Evolutionary conservation across 2,329 filamentous ascomycete species (phyloP), one percentile per base, ranked within the genome.

Genomic region (Fusarium domesticum): DNA sequence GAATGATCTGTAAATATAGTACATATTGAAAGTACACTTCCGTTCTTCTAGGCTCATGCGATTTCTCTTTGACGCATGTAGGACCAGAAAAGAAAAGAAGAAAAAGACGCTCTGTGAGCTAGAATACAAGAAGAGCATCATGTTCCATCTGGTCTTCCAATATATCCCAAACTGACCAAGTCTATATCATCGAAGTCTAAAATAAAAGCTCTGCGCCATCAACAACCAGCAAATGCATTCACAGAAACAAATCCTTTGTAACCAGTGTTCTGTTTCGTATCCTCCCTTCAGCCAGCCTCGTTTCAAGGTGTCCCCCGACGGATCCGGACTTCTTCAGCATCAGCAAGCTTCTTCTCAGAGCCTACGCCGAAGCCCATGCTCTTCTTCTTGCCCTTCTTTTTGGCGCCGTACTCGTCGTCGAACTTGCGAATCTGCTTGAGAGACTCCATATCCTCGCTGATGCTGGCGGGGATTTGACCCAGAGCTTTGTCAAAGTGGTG

Each of bases 391-490:
- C 79, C 81, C 61, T 80, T 78, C 60, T 81, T 85, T 28, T 85
- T 79, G 63, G 96, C 90, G 18, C 93, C 92, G 64, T 91, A 98
- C 65, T 92, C 87, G 69, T 96, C 89, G 63, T 98, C 93, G 62
- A 97, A 98, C 69, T 95, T 95, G 58, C 89, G 80, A 59, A 98
- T 96, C 11, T 88, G 87, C 53, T 82, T 81, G 50, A 98, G 72
- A 23, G 83, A 89, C 37, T 81, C 76, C 92, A 96, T 97, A 61
- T 98, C 91, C 66, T 96, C 92, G 58, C 83, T 91, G 54, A 96
- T 91, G 59, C 88, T 95, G 0, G 93, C 90, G 43, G 85, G 88
- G 56, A 98, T 96, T 67, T 97, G 91, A 58, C 82, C 79, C 59
- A 96, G 75, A 2, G 89, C 93, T 54, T 82, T 85, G 14, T 91